Percentiles rank a stretch among this genome's conserved stretches.
These are phyloP conservation scores for Onygenales sp. DNA, from an alignment of 2,329 filamentous ascomycete species.

Conservation along the genomic window DNA sequence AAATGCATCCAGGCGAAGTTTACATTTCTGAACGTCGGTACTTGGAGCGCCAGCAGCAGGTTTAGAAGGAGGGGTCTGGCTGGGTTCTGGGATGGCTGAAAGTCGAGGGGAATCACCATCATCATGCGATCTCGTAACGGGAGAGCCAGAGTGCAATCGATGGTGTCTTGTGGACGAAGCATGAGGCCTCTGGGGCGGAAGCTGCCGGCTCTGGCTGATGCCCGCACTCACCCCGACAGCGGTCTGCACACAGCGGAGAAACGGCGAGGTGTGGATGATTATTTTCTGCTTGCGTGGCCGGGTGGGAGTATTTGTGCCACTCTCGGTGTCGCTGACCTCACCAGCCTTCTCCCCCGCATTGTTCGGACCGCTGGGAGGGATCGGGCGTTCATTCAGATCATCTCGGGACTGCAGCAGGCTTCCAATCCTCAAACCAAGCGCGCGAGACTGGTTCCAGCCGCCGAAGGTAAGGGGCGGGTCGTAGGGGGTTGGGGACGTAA, in stretches of 20 bases:
- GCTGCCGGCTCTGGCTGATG: conserved; percentile 44
- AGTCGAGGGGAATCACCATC: conserved; percentile 19
- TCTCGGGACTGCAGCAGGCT: conserved; percentile 51
- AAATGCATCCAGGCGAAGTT: conserved; percentile 77
- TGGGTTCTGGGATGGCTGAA: conserved; percentile 26
- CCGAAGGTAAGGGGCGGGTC: conserved; percentile 91
- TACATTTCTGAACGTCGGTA: conserved; percentile 7
- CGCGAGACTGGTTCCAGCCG: conserved; percentile 79
- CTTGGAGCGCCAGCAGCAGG: not conserved
- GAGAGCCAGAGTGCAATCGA: conserved; percentile 21
- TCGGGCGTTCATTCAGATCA: not conserved
- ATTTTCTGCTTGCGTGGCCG: conserved; percentile 56
- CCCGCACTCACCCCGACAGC: conserved; percentile 81
- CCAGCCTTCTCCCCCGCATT: not conserved
- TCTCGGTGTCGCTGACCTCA: conserved; percentile 30
- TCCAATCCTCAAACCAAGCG: conserved; percentile 75
- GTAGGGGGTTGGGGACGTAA: conserved; percentile 86
- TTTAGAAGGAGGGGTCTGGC: conserved; percentile 4
- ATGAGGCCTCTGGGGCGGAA: not conserved
- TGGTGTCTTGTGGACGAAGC: conserved; percentile 9
- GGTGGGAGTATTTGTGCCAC: conserved; percentile 20
- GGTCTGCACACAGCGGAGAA: conserved; percentile 84
- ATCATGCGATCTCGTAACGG: not conserved
- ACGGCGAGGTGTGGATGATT: conserved; percentile 88
- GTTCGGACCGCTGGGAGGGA: not conserved